Evolutionary conservation across 208 protist genomes (phyloP).

Genomic region (Trypanosoma theileri): DNA sequence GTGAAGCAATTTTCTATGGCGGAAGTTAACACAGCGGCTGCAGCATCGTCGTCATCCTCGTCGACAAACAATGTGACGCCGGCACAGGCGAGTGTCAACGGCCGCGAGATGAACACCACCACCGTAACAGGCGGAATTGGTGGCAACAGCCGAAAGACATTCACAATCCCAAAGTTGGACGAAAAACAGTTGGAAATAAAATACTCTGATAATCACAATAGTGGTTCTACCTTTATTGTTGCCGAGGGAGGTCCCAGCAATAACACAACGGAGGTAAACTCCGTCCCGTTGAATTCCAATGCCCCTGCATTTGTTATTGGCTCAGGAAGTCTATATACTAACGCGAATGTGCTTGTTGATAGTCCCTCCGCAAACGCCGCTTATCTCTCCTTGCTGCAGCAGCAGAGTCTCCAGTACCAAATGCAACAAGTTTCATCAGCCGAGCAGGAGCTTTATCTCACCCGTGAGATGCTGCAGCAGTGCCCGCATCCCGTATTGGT

Average conservation of each 20-base stretch:
- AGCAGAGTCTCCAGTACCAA: slow-evolving; percentile 41
- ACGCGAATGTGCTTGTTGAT: slow-evolving; percentile 11
- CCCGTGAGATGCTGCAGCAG: slow-evolving; percentile 56
- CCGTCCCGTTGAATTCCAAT: slow-evolving; percentile 28
- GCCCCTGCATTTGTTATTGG: slow-evolving; percentile 27
- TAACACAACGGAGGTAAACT: slow-evolving; percentile 6
- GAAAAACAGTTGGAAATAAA: slow-evolving; percentile 44
- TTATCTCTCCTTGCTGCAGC: slow-evolving; percentile 37
- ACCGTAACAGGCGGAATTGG: background rate
- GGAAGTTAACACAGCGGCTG: slow-evolving; percentile 1
- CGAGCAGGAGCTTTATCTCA: slow-evolving; percentile 65
- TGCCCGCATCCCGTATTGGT: slow-evolving; percentile 58
- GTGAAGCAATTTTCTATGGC: slow-evolving; percentile 1
- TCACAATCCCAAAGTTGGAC: slow-evolving; percentile 29
- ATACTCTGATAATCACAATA: slow-evolving; percentile 18
- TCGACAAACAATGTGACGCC: slow-evolving; percentile 6
- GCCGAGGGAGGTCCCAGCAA: slow-evolving; percentile 8
- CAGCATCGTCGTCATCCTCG: background rate
- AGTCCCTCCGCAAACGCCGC: slow-evolving; percentile 23
- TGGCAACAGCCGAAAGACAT: slow-evolving; percentile 11
- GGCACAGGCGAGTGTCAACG: background rate
- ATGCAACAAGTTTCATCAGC: slow-evolving; percentile 29
- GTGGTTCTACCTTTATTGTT: slow-evolving; percentile 19
- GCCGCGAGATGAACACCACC: background rate
- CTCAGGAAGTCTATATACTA: slow-evolving; percentile 11